Evolutionary conservation across 2,329 filamentous ascomycete genomes (phyloP).

Genomic region (Elsinoe batatas): DNA sequence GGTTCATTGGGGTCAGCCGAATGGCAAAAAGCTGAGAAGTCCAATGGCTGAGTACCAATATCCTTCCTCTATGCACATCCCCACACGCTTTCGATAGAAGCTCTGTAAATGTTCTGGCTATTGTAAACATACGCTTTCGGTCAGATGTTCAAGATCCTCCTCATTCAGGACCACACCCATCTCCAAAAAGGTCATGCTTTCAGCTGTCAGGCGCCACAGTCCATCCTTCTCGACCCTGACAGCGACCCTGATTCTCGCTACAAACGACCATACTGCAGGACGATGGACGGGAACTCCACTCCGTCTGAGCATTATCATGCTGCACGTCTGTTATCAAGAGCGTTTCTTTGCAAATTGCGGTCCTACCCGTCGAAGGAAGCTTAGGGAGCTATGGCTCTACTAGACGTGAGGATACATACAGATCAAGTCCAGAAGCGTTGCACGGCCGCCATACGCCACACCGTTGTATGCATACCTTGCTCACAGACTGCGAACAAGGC

Average conservation of each 20-base stretch:
- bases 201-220: conserved; percentile 6
- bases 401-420: background rate
- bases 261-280: conserved; percentile 12
- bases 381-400: background rate
- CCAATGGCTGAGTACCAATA: background rate
- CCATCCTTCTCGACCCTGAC: conserved; percentile 10
- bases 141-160: background rate
- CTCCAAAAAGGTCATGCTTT: conserved; percentile 4
- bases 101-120: conserved; percentile 8
- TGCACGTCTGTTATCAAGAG: conserved; percentile 6
- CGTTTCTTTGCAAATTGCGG: conserved; percentile 12
- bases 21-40: conserved; percentile 4
- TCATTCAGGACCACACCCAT: background rate
- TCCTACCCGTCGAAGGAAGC: background rate
- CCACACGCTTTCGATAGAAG: conserved; percentile 5
- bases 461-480: background rate
- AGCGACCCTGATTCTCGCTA: conserved; percentile 12
- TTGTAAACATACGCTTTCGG: conserved; percentile 11
- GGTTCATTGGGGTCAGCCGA: background rate
- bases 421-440: conserved; percentile 11
- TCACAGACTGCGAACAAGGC: background rate
- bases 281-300: conserved; percentile 6
- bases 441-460: conserved; percentile 9
- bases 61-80: background rate
- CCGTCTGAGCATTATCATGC: conserved; percentile 7